Evolutionary conservation across 805 yeast species (phyloP), one percentile per base, ranked within the genome.

Genomic region (Deakozyma indianensis): DNA sequence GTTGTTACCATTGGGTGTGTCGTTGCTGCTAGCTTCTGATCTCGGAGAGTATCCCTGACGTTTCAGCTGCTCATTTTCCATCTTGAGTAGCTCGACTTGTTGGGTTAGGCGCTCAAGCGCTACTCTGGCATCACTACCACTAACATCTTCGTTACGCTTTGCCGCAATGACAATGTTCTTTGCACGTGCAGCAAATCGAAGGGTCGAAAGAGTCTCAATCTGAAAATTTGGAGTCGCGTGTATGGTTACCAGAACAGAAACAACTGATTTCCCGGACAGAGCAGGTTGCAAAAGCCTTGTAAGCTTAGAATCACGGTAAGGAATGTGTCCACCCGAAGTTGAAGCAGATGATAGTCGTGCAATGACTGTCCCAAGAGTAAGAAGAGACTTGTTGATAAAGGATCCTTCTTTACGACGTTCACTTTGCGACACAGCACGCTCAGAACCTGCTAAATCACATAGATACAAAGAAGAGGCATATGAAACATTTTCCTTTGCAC

Each of bases 401-500:
- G 96, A 75, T 21, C 97, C 98, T 65, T 90, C 98, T 61, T 87
- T 85, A 46, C 96, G 68, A 54, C 97, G 72, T 57, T 85, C 96
- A 1, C 68, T 62, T 54, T 80, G 79, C 9, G 75, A 64, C 2
- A 80, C 76, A 0, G 94, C 95, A 44, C 83, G 73, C 63, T 90
- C 98, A n/a, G 95, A 83, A 23, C 98, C 98, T 0, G 98, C 98
- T 56, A 90, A 71, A 64, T 90, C 98, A 66, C 97, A 90, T 46
- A 90, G 69, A 27, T 90, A 84, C 25, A 90, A 73, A 0, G 86
- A 78, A 28, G 87, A 73, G 32, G 67, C 62, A 20, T 41, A 46
- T 9, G 42, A 32, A 38, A 38, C 24, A 20, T 45, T 29, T n/a
- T 25, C 22, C 53, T 53, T 32, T 45, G 68, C 71, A 15, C 23